Evolutionary conservation across 225 moss, liverwort and hornwort species (phyloP).

Genomic region (Physcomitrellopsis africana): DNA sequence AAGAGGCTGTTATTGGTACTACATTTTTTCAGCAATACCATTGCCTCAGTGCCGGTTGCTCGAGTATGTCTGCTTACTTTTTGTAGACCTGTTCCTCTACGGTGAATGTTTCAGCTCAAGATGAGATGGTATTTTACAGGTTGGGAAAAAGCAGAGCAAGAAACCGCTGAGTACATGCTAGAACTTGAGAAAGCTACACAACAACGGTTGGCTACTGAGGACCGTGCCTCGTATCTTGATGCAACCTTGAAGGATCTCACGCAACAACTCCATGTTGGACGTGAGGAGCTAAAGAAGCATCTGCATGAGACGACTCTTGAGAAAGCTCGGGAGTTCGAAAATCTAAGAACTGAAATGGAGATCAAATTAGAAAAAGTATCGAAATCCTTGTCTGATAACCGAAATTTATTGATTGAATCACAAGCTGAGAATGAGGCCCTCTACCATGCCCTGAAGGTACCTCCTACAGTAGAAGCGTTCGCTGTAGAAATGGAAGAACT

Average conservation of each 20-base stretch:
- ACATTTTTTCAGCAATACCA: neutral
- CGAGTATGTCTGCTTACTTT: no score
- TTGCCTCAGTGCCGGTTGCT: no score
- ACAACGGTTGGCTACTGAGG: conserved; percentile 67
- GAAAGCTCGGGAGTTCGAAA: conserved; percentile 82
- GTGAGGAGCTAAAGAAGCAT: conserved; percentile 77
- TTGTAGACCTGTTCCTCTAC: no score
- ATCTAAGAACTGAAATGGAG: conserved; percentile 81
- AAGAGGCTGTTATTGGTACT: conserved; percentile 79
- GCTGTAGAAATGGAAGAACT: no score
- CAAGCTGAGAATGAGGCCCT: conserved; percentile 63
- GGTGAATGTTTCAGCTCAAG: no score
- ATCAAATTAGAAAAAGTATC: conserved; percentile 56
- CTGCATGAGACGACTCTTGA: conserved; percentile 79
- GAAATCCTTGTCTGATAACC: conserved; percentile 46
- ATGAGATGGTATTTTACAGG: conserved; percentile 37
- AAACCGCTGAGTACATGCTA: conserved; percentile 68
- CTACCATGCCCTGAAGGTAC: conserved; percentile 57
- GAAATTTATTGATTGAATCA: conserved; percentile 55
- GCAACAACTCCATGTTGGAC: conserved; percentile 76
- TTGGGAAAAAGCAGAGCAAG: conserved; percentile 96
- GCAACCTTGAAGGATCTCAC: conserved; percentile 84
- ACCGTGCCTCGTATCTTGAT: conserved; percentile 76
- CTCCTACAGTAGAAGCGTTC: no score
- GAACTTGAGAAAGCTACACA: conserved; percentile 66